phyloP scores from a whole-genome alignment of 1,284 basidiomycete species.

The Polyporus tsugae region DNA sequence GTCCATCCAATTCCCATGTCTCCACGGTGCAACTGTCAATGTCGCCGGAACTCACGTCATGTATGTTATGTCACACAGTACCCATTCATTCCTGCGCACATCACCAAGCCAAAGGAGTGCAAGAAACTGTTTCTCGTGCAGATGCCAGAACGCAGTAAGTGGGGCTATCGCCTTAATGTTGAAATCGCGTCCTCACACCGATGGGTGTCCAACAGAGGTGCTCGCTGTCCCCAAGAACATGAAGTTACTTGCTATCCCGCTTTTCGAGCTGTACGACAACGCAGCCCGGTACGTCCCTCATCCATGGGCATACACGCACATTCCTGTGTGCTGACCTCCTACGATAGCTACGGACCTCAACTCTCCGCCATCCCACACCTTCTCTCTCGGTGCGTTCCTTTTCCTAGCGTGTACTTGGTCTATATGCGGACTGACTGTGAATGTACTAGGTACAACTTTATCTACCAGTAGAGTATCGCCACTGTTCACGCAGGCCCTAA shows the following conservation, averaged over 20 bases:
- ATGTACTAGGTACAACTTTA: conserved; percentile 66
- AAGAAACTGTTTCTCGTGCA: conserved; percentile 97
- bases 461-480: conserved; percentile 60
- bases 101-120: conserved; percentile 97
- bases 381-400: conserved; percentile 76
- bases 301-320: conserved; percentile 5
- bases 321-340: neutral
- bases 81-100: conserved; percentile 95
- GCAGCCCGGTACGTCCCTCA: conserved; percentile 73
- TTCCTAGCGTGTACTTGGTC: neutral
- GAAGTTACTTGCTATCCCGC: conserved; percentile 95
- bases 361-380: conserved; percentile 94
- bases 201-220: conserved; percentile 67
- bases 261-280: conserved; percentile 98
- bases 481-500: neutral
- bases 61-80: conserved; percentile 65
- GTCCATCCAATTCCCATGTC: neutral
- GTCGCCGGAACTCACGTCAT: conserved; percentile 2
- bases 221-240: conserved; percentile 98
- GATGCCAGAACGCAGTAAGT: conserved; percentile 92
- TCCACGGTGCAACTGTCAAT: neutral
- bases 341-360: conserved; percentile 84
- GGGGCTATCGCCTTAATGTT: neutral
- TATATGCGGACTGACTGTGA: neutral
- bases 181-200: neutral